Base-by-base conservation (phyloP, 345 rosid species). In the Salix purpurea region DNA sequence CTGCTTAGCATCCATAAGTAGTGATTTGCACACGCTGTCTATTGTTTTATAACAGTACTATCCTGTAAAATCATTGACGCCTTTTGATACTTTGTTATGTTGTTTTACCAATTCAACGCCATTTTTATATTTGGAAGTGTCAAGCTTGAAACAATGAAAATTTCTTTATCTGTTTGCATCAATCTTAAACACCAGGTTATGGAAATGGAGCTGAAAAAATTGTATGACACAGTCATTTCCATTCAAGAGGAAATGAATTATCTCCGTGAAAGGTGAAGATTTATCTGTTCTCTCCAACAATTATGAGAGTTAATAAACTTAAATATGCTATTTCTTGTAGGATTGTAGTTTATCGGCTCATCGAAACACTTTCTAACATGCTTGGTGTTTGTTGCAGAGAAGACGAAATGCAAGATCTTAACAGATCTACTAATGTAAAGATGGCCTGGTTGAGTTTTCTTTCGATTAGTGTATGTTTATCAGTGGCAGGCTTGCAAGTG, bases 321-420 rank as follows among this genome's bases (percentile, higher is more conserved):
- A 56, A 56, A 56, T 15, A 15, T 77, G 37, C 48, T 34, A 39
- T 70, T 76, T 26, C 61, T 44, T 34, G 21, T 10, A 30, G 13
- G 15, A 62, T n/a, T 66, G 56, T 13, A 70, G 8, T 71, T 67
- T 65, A n/a, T 54, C 42, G 14, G 73, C 23, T 14, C 32, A 10
- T 39, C 30, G 0, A 15, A 15, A 69, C 44, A 28, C 69, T 19
- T n/a, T 67, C 64, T 74, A 50, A 52, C 28, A 1, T 23, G 69
- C 24, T 79, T 24, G 21, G 5, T 71, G 71, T 4, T 70, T 48
- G 5, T 48, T 76, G 44, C 92, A 93, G 98, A 79, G 99, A 93
- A 87, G 94, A 89, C 67, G 92, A 93, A 86, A 96, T 93, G 99
- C 95, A 92, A 84, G 94, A 87, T 6, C 81, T 96, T 77, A 96